phyloP scores from a whole-genome alignment of 176 grass and related monocot genomes.

The Oryza punctata region DNA sequence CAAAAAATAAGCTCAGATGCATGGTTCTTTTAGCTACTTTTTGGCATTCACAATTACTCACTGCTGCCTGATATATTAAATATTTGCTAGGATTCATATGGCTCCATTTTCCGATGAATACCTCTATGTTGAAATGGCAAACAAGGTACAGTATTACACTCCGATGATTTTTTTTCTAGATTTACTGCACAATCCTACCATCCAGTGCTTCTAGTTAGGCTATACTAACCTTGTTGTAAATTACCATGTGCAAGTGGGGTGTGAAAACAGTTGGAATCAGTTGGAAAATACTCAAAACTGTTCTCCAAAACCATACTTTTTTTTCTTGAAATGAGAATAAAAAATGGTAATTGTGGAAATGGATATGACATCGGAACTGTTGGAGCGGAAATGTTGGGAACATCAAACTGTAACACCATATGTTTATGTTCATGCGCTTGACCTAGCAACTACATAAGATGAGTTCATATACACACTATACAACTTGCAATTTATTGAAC shows the following conservation, averaged over 20 bases:
- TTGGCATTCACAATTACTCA: slow-evolving; percentile 27
- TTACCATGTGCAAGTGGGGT: background rate
- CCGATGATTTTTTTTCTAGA: background rate
- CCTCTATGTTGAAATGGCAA: slow-evolving; percentile 99
- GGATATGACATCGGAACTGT: background rate
- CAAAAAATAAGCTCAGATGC: slow-evolving; percentile 3
- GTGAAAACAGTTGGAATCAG: background rate
- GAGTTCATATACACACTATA: background rate
- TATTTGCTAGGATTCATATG: slow-evolving; percentile 90
- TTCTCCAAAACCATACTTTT: background rate
- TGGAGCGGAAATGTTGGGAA: background rate
- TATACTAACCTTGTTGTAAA: slow-evolving; percentile 22
- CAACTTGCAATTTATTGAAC: background rate
- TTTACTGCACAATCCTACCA: slow-evolving; percentile 19
- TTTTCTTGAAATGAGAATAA: background rate
- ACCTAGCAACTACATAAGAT: background rate
- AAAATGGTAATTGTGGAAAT: background rate
- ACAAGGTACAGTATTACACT: slow-evolving; percentile 62
- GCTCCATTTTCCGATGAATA: slow-evolving; percentile 99
- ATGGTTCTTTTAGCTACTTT: background rate
- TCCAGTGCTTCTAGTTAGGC: background rate
- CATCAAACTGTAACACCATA: background rate
- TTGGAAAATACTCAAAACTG: background rate
- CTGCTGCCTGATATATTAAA: slow-evolving; percentile 25
- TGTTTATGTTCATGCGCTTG: background rate